Percentiles rank a stretch among this genome's conserved stretches.
Evolutionary conservation across 1,284 basidiomycete genomes (phyloP).

Genomic region (Trametes pubescens): DNA sequence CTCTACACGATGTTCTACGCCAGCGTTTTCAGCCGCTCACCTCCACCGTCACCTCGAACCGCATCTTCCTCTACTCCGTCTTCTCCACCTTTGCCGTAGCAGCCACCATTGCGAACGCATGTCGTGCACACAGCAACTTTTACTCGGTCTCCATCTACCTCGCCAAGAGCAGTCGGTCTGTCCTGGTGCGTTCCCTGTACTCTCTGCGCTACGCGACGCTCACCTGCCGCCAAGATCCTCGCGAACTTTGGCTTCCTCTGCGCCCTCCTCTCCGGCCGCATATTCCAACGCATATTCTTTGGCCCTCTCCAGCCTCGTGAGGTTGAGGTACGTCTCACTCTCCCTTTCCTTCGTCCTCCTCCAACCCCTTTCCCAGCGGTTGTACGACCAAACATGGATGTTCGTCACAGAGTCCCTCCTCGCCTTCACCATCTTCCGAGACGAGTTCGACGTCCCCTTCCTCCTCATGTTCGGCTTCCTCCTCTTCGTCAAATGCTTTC

Average conservation of each 20-base stretch:
- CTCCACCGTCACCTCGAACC: slow-evolving; percentile 62
- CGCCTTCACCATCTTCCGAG: slow-evolving; percentile 96
- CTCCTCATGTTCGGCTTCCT: slow-evolving; percentile 92
- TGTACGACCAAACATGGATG: slow-evolving; percentile 97
- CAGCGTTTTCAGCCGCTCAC: slow-evolving; percentile 53
- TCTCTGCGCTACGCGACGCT: slow-evolving; percentile 8
- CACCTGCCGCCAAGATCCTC: slow-evolving; percentile 69
- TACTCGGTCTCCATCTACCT: slow-evolving; percentile 93
- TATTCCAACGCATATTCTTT: slow-evolving; percentile 91
- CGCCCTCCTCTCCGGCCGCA: slow-evolving; percentile 78
- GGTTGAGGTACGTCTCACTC: slow-evolving; percentile 80
- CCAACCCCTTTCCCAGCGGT: slow-evolving; percentile 60
- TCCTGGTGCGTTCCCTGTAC: slow-evolving; percentile 71
- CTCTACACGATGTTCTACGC: slow-evolving; percentile 50
- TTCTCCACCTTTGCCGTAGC: slow-evolving; percentile 77
- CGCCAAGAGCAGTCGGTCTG: slow-evolving; percentile 90
- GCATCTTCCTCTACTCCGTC: slow-evolving; percentile 73
- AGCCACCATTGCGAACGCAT: slow-evolving; percentile 79
- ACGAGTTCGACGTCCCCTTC: slow-evolving; percentile 93
- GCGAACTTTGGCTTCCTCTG: slow-evolving; percentile 91
- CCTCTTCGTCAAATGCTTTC: slow-evolving; percentile 96
- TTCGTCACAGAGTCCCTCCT: slow-evolving; percentile 96
- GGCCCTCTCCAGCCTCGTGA: slow-evolving; percentile 89
- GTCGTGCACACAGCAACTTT: slow-evolving; percentile 90
- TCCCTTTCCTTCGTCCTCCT: slow-evolving; percentile 14